Evolutionary conservation across 2,329 filamentous ascomycete species (phyloP).

Genomic region (Phyllosticta paracitricarpa): DNA sequence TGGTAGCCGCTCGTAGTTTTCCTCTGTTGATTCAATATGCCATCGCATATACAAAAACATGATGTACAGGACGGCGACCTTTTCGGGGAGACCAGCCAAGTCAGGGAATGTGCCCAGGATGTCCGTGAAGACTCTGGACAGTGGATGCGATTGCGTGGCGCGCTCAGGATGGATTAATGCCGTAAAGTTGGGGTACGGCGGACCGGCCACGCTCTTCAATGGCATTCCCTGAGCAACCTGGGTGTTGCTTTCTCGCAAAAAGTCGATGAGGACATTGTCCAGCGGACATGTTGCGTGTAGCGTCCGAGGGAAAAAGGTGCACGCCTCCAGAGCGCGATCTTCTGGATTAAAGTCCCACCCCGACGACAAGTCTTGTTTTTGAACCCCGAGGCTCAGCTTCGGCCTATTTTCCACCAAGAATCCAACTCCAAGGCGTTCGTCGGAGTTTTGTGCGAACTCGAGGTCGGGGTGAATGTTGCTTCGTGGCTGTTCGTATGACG

Average conservation of each 20-base stretch:
- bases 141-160: conserved; percentile 56
- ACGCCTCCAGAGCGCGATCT: conserved; percentile 17
- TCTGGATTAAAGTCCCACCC: conserved; percentile 18
- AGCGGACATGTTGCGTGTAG: conserved; percentile 62
- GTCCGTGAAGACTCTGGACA: conserved; percentile 78
- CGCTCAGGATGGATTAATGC: conserved; percentile 64
- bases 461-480: conserved; percentile 11
- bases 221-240: conserved; percentile 56
- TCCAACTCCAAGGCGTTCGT: conserved; percentile 60
- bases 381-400: conserved; percentile 7
- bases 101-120: conserved; percentile 77
- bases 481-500: conserved; percentile 32
- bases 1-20: conserved; percentile 71
- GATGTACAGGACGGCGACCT: conserved; percentile 69
- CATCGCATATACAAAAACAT: conserved; percentile 82
- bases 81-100: conserved; percentile 67
- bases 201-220: conserved; percentile 58
- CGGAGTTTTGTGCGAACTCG: conserved; percentile 12
- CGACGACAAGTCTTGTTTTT: conserved; percentile 11
- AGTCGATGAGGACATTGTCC: conserved; percentile 70
- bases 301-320: conserved; percentile 40
- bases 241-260: conserved; percentile 58
- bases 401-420: conserved; percentile 56
- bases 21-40: conserved; percentile 68
- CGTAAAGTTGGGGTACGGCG: conserved; percentile 69